These are phyloP conservation scores for Penicillium polonicum DNA, from an alignment of 2,329 filamentous ascomycete genomes.

Conservation along the genomic window DNA sequence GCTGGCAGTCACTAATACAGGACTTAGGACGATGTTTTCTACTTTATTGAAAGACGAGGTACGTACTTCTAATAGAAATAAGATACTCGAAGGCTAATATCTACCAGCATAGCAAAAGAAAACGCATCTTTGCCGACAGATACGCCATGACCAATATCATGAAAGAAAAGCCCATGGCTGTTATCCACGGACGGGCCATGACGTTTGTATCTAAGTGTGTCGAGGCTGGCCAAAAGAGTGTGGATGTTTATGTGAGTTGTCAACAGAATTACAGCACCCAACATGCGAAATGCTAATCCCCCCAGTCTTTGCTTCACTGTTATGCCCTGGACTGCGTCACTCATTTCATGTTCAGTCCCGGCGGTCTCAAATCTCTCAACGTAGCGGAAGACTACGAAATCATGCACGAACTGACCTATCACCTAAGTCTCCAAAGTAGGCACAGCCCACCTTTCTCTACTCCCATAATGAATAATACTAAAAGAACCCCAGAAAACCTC, in stretches of 20 bases:
- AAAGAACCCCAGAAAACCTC: slow-evolving; percentile 52
- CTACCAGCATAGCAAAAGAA: slow-evolving; percentile 60
- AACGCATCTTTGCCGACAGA: slow-evolving; percentile 62
- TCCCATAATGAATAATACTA: background rate
- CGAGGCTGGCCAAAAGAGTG: slow-evolving; percentile 42
- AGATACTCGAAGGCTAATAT: background rate
- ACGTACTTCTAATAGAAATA: background rate
- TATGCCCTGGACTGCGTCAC: slow-evolving; percentile 70
- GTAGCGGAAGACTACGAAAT: slow-evolving; percentile 58
- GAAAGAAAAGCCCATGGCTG: slow-evolving; percentile 54
- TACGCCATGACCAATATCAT: slow-evolving; percentile 69
- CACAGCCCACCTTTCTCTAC: slow-evolving; percentile 7
- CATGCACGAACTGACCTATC: slow-evolving; percentile 68
- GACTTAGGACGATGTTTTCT: slow-evolving; percentile 40
- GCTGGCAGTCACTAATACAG: background rate
- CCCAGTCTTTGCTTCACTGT: slow-evolving; percentile 54
- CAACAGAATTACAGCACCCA: slow-evolving; percentile 17
- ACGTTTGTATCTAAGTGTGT: slow-evolving; percentile 57
- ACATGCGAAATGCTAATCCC: background rate
- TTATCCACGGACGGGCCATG: slow-evolving; percentile 57
- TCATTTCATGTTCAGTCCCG: slow-evolving; percentile 67
- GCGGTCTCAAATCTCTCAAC: slow-evolving; percentile 61
- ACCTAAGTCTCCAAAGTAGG: slow-evolving; percentile 66
- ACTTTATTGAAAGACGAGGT: slow-evolving; percentile 31
- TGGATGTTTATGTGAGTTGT: slow-evolving; percentile 60